Evolutionary conservation across 2,329 filamentous ascomycete genomes (phyloP), one percentile per base, ranked within the genome.

Genomic region (Cadophora sp.): DNA sequence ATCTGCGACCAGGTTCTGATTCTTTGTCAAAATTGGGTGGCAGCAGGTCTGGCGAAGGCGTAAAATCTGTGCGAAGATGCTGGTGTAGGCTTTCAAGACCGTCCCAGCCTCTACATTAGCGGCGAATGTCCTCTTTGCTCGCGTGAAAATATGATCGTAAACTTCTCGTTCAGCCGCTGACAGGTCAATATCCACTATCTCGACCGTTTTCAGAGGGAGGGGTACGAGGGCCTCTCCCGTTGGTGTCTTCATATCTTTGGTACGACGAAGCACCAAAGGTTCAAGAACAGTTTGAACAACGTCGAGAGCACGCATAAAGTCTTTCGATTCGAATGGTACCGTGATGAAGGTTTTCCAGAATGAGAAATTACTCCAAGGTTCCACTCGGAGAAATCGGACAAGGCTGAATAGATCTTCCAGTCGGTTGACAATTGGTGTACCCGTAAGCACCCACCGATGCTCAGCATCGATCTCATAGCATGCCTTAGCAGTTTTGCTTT

Each of bases 281-380:
- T 99, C 96, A 5, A 99, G 82, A 0, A 99, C 95, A 0, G 95
- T 99, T 78, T 99, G 96, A 1, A 99, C 96, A 1, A 99, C 96
- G 77, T 98, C 96, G 8, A 99, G 84, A 0, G 96, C 96, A 4
- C 94, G 90, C 73, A 97, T 89, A 77, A 97, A 97, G 71, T 99
- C 92, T 73, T 96, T 96, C 0, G 93, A 95, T 79, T 99, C 96
- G 72, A 99, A 99, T 0, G 96, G 96, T 1, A 97, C 91, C 0
- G 96, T 99, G 76, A 99, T 98, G 78, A 99, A 99, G 0, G 96
- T 98, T 78, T 94, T 94, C 96, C 96, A 99, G 81, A 97, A 99
- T 0, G 94, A 97, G 79, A 99, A 99, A 79, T 98, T 98, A 76
- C 92, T 96, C 96, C 96, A 99, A 0, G 96, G 96, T 78, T 98